phyloP scores from a whole-genome alignment of 805 yeast species.

The Candida sphagnicola region DNA sequence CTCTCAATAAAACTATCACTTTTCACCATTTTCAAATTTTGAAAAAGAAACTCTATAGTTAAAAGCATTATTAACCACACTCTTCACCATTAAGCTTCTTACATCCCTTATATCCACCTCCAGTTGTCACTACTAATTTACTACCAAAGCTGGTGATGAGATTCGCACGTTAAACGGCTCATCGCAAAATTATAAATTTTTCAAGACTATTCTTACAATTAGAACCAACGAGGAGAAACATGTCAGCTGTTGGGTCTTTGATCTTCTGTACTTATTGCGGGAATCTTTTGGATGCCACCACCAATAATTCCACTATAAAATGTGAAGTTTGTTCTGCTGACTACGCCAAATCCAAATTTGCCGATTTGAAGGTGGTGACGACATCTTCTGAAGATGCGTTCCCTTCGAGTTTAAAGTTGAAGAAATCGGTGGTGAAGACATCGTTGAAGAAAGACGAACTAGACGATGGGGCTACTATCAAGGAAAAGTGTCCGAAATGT shows the following conservation, averaged over 20 bases:
- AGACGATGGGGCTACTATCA: constrained; percentile 94
- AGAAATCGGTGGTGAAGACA: constrained; percentile 89
- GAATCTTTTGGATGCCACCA: constrained; percentile 69
- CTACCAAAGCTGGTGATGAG: neutral
- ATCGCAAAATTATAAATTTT: constrained; percentile 3
- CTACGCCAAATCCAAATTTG: constrained; percentile 52
- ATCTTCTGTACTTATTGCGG: constrained; percentile 95
- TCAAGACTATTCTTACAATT: neutral
- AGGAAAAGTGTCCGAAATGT: constrained; percentile 98
- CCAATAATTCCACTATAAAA: constrained; percentile 43
- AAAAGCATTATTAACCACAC: too few relatives aligned
- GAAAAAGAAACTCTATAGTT: too few relatives aligned
- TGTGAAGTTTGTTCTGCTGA: constrained; percentile 51
- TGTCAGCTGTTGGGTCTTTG: constrained; percentile 95
- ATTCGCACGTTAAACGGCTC: neutral
- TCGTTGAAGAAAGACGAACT: constrained; percentile 68
- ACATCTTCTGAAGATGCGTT: constrained; percentile 89
- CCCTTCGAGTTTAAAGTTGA: constrained; percentile 78
- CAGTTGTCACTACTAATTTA: too few relatives aligned
- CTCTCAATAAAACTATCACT: neutral
- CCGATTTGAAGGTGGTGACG: constrained; percentile 81
- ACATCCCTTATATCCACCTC: too few relatives aligned
- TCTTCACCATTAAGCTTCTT: too few relatives aligned
- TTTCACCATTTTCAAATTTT: neutral
- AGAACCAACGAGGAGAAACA: constrained; percentile 18